Conservation (phyloP, 257 asterid species). For the Solanum ossicruentum region DNA sequence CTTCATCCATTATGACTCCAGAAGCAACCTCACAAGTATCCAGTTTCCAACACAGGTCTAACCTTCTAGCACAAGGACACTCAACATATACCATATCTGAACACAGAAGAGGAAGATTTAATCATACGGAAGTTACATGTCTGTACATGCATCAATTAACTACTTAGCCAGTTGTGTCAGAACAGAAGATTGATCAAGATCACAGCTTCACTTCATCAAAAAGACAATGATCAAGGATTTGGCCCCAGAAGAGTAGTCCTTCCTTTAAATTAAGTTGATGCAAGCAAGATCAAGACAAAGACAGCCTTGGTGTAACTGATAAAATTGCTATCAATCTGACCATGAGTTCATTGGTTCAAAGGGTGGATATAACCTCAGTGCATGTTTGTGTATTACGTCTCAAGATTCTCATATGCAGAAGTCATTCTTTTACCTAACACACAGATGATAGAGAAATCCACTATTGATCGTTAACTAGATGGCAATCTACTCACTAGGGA, state of each 20-base stretch:
- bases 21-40: slow-evolving; percentile 82
- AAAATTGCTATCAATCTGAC: no score
- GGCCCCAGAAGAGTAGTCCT: neutral
- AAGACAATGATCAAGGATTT: neutral
- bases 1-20: slow-evolving; percentile 72
- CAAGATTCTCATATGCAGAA: no score
- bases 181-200: neutral
- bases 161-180: neutral
- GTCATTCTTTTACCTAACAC: no score
- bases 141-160: neutral
- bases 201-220: neutral
- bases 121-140: neutral
- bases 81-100: neutral
- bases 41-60: slow-evolving; percentile 96
- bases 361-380: no score
- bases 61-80: slow-evolving; percentile 21
- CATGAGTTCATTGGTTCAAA: no score
- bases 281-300: neutral
- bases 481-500: slow-evolving; percentile 21
- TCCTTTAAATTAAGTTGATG: neutral
- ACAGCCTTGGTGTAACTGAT: neutral
- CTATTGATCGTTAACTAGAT: slow-evolving; percentile 3
- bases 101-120: neutral
- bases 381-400: no score
- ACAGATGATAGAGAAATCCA: no score